Conservation (phyloP, 2,329 filamentous ascomycete genomes). For the Verticillium tricorpus region DNA sequence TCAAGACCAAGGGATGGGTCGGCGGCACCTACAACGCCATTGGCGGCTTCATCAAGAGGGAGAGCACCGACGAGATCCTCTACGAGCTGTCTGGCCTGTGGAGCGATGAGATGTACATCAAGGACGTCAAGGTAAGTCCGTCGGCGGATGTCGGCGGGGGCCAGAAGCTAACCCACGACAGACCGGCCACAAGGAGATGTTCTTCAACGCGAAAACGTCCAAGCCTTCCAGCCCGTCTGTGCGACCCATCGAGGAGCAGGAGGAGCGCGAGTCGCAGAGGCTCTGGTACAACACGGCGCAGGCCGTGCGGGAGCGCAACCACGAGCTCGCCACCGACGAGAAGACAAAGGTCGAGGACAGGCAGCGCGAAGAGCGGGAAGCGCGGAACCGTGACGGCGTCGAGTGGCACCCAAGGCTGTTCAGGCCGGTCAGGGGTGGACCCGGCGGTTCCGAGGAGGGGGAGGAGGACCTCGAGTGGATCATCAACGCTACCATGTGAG, state of each 20-base stretch:
- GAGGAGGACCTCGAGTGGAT: conserved; percentile 95
- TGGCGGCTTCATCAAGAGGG: conserved; percentile 84
- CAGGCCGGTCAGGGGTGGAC: conserved; percentile 65
- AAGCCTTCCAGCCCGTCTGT: conserved; percentile 70
- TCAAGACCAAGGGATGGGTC: conserved; percentile 98
- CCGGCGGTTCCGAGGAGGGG: conserved; percentile 68
- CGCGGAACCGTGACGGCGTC: conserved; percentile 69
- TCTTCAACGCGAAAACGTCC: conserved; percentile 81
- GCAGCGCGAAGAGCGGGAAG: conserved; percentile 83
- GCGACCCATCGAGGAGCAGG: conserved; percentile 80
- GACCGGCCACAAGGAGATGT: conserved; percentile 83
- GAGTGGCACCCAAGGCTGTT: conserved; percentile 91
- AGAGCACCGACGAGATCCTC: conserved; percentile 78
- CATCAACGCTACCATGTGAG: conserved; percentile 78
- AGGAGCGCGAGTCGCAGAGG: conserved; percentile 82
- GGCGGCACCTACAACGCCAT: conserved; percentile 96
- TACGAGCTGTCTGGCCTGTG: conserved; percentile 90
- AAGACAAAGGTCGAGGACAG: conserved; percentile 95
- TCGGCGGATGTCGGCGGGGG: not conserved
- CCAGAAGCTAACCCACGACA: conserved; percentile 29
- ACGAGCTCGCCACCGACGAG: conserved; percentile 85
- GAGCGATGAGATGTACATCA: conserved; percentile 93
- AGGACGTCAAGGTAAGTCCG: conserved; percentile 66
- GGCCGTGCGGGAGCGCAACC: conserved; percentile 80
- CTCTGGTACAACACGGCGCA: conserved; percentile 79